These are phyloP conservation scores for Penicillium fimorum DNA, from an alignment of 495 filamentous ascomycete genomes.

Conservation along the genomic window DNA sequence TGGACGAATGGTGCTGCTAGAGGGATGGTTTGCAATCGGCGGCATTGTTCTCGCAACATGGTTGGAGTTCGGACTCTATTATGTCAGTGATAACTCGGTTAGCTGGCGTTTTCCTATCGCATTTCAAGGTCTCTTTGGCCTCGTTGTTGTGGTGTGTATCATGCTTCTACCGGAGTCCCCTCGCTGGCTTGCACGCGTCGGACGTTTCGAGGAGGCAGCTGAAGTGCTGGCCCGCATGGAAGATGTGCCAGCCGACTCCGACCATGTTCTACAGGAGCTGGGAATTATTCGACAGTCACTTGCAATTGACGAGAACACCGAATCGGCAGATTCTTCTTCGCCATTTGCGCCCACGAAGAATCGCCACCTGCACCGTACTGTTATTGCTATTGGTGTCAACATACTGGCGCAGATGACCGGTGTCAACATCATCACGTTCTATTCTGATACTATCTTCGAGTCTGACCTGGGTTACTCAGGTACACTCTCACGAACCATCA, in stretches of 20 bases:
- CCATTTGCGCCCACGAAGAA: slow-evolving; percentile 33
- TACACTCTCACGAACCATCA: slow-evolving; percentile 23
- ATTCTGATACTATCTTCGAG: slow-evolving; percentile 27
- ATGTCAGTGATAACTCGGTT: slow-evolving; percentile 47
- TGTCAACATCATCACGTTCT: slow-evolving; percentile 32
- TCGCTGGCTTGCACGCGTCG: slow-evolving; percentile 61
- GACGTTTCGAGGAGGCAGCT: slow-evolving; percentile 54
- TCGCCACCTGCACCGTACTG: slow-evolving; percentile 27
- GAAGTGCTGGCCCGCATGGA: slow-evolving; percentile 56
- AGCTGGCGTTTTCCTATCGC: slow-evolving; percentile 68
- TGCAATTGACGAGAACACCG: slow-evolving; percentile 51
- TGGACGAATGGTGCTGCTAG: slow-evolving; percentile 66
- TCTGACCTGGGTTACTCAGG: slow-evolving; percentile 19
- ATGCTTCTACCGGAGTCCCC: slow-evolving; percentile 61
- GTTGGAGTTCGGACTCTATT: slow-evolving; percentile 64
- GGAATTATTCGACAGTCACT: slow-evolving; percentile 64
- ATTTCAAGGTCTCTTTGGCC: slow-evolving; percentile 58
- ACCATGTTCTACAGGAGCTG: slow-evolving; percentile 55
- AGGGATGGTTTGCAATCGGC: slow-evolving; percentile 60
- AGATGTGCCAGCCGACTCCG: slow-evolving; percentile 45
- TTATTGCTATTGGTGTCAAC: slow-evolving; percentile 25
- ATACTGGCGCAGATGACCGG: slow-evolving; percentile 31
- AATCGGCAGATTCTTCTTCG: slow-evolving; percentile 13
- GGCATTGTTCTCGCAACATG: slow-evolving; percentile 59
- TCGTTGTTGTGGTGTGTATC: slow-evolving; percentile 52